A percentile compares a stretch with the other conserved stretches of the same genome.
Conservation (phyloP, 2,329 filamentous ascomycete species). For the Bipolaris zeicola region DNA sequence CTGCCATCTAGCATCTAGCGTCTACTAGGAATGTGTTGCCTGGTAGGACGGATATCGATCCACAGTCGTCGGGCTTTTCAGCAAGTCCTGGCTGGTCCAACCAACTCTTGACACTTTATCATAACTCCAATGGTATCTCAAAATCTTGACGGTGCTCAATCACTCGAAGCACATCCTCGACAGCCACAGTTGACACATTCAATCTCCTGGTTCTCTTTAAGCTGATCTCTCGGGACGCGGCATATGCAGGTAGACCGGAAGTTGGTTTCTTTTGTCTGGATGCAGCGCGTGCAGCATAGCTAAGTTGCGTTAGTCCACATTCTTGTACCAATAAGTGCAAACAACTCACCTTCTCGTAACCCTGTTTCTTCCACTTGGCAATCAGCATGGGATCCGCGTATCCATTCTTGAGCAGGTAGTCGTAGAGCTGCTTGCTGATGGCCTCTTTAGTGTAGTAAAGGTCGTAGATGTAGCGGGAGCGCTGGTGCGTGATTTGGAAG, state of each 20-base stretch:
- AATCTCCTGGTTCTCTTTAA: conserved; percentile 89
- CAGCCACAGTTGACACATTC: conserved; percentile 97
- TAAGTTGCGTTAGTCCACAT: conserved; percentile 44
- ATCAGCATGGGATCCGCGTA: conserved; percentile 96
- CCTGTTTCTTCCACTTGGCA: conserved; percentile 99
- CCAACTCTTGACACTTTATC: neutral
- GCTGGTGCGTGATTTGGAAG: conserved; percentile 95
- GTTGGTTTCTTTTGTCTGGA: conserved; percentile 99
- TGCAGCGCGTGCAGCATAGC: conserved; percentile 93
- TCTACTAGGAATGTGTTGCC: neutral
- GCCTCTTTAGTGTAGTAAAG: conserved; percentile 98
- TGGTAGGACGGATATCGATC: neutral
- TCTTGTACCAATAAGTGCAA: neutral
- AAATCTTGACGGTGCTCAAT: conserved; percentile 56
- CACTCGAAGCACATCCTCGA: conserved; percentile 83
- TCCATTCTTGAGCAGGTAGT: conserved; percentile 94
- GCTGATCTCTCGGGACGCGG: conserved; percentile 83
- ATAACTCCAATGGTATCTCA: neutral
- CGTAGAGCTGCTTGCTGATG: conserved; percentile 89
- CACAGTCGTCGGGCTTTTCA: neutral
- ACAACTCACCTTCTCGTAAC: conserved; percentile 84
- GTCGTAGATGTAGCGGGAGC: conserved; percentile 93
- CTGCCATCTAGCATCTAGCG: neutral
- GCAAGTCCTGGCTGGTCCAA: neutral
- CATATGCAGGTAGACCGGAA: conserved; percentile 98